A percentile compares a stretch with the other conserved stretches of the same genome.
phyloP scores from a whole-genome alignment of 2,329 filamentous ascomycete genomes.

The Beauveria sp. region DNA sequence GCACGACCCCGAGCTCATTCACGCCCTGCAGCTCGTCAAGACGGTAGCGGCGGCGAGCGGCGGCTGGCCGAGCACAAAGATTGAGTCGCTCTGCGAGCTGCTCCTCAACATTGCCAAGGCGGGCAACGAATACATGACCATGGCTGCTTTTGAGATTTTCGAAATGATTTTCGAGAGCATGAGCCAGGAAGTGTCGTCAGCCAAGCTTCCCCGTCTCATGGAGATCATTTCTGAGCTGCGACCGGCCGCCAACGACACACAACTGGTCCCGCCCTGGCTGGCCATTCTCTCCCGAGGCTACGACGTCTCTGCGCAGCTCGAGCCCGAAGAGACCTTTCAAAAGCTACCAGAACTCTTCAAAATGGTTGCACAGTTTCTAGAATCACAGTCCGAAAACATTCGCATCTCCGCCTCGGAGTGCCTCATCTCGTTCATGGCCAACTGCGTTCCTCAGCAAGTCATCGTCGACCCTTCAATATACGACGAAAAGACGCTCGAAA shows the following conservation, averaged over 20 bases:
- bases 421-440: slow-evolving; percentile 84
- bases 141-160: slow-evolving; percentile 94
- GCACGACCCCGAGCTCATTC: slow-evolving; percentile 79
- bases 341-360: slow-evolving; percentile 80
- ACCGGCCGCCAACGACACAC: slow-evolving; percentile 86
- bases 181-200: slow-evolving; percentile 76
- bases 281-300: slow-evolving; percentile 91
- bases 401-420: slow-evolving; percentile 92
- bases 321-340: slow-evolving; percentile 83
- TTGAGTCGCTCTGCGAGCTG: slow-evolving; percentile 83
- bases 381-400: slow-evolving; percentile 86
- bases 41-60: slow-evolving; percentile 78
- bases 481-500: slow-evolving; percentile 83
- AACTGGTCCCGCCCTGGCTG: slow-evolving; percentile 92
- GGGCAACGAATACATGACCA: slow-evolving; percentile 91
- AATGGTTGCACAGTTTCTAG: slow-evolving; percentile 72
- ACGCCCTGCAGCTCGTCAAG: slow-evolving; percentile 87
- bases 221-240: slow-evolving; percentile 89
- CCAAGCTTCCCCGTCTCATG: slow-evolving; percentile 81
- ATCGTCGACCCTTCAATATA: slow-evolving; percentile 85
- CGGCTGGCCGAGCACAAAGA: slow-evolving; percentile 95
- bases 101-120: slow-evolving; percentile 82
- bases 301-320: slow-evolving; percentile 82
- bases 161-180: slow-evolving; percentile 94
- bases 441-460: slow-evolving; percentile 76